Percentiles rank a stretch among this genome's conserved stretches.
Conservation (phyloP, 441 rosid species). For the Erodium texanum region DNA sequence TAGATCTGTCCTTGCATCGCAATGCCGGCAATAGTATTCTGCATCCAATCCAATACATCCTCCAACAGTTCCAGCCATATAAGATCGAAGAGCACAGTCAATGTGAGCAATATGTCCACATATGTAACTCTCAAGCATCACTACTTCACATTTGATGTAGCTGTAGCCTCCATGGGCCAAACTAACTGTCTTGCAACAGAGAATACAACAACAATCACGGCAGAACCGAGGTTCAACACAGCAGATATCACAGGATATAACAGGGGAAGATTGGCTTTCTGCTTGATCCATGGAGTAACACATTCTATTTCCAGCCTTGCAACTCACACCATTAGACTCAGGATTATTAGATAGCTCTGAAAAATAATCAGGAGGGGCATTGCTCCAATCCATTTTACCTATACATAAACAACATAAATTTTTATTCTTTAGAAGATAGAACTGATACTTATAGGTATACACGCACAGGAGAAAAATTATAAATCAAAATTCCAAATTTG, state of each 20-base stretch:
- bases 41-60: constrained; percentile 86
- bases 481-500: too few species aligned
- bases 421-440: neutral
- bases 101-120: constrained; percentile 87
- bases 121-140: constrained; percentile 33
- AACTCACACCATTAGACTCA: constrained; percentile 31
- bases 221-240: constrained; percentile 69
- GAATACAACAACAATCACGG: constrained; percentile 75
- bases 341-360: constrained; percentile 28
- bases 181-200: constrained; percentile 54
- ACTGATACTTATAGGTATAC: neutral
- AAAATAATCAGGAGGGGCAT: constrained; percentile 27
- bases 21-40: constrained; percentile 76
- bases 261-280: constrained; percentile 23
- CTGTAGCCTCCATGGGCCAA: constrained; percentile 50
- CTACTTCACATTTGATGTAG: constrained; percentile 63
- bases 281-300: constrained; percentile 31
- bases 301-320: constrained; percentile 65
- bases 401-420: constrained; percentile 8
- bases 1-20: constrained; percentile 63
- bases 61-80: constrained; percentile 85
- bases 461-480: too few species aligned
- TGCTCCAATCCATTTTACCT: constrained; percentile 29
- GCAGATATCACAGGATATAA: constrained; percentile 73
- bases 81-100: constrained; percentile 67